Percentiles rank a stretch among this genome's conserved stretches.
Evolutionary conservation across 768 basidiomycete species (phyloP).

Genomic region (Phaffia tasmanica): DNA sequence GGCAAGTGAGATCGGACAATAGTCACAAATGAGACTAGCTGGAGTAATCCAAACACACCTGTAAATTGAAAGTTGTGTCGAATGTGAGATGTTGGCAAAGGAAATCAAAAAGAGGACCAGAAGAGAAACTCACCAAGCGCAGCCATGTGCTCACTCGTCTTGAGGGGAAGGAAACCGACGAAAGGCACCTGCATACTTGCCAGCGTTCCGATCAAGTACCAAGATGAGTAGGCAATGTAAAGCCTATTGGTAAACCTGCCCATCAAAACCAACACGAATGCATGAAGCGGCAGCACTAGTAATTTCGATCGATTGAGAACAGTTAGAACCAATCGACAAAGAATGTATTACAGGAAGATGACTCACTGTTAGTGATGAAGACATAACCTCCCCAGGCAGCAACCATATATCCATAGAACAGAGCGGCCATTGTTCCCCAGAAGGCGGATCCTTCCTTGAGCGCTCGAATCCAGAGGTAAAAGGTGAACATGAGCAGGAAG

Average conservation of each 20-base stretch:
- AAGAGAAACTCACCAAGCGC: constrained; percentile 58
- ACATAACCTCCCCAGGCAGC: constrained; percentile 99
- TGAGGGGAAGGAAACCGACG: constrained; percentile 96
- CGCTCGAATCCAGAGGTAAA: constrained; percentile 93
- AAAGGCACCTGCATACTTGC: constrained; percentile 99
- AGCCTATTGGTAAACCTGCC: constrained; percentile 83
- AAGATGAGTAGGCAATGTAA: constrained; percentile 89
- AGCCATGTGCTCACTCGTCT: constrained; percentile 97
- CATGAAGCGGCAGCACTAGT: constrained; percentile 82
- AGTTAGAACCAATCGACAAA: too few relatives aligned
- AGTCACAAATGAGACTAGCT: constrained; percentile 87
- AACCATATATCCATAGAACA: constrained; percentile 99
- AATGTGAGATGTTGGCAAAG: not conserved
- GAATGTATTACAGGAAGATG: not conserved
- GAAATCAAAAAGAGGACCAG: not conserved
- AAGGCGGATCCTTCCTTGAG: constrained; percentile 86
- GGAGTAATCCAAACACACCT: constrained; percentile 92
- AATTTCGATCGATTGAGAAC: not conserved
- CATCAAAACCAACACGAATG: constrained; percentile 89
- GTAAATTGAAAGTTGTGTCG: constrained; percentile 55
- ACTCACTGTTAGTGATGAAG: constrained; percentile 85
- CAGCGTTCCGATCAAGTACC: constrained; percentile 95
- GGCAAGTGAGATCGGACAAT: constrained; percentile 80
- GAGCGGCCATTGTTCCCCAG: constrained; percentile 75
- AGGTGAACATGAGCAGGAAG: constrained; percentile 98